Conservation (phyloP, 805 yeast genomes). For the Candida cerambycidarum region DNA sequence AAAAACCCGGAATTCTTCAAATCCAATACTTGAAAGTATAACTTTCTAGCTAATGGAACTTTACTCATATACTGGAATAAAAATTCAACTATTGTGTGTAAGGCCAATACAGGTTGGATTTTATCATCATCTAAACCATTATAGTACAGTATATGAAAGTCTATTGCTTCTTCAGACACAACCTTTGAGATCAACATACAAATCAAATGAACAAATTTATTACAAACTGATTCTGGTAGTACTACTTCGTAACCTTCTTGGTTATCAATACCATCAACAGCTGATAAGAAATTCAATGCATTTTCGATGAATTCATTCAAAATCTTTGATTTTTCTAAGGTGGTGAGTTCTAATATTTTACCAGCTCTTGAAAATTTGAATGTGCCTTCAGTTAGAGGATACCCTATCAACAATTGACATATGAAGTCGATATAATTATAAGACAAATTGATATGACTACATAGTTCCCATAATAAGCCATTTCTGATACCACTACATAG, state of each 20-base stretch:
- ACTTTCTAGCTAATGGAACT: conserved; percentile 11
- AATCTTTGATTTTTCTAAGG: conserved; percentile 63
- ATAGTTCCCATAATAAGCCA: conserved; percentile 63
- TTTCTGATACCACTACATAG: conserved; percentile 68
- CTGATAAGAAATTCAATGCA: conserved; percentile 32
- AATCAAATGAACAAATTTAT: conserved; percentile 50
- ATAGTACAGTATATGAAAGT: too few relatives aligned
- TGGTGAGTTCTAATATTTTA: conserved; percentile 45
- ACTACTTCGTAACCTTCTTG: conserved; percentile 29
- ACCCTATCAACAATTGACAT: conserved; percentile 59
- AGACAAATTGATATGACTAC: conserved; percentile 55
- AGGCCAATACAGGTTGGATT: too few relatives aligned
- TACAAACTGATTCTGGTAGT: conserved; percentile 32
- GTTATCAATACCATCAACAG: conserved; percentile 30
- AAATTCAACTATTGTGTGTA: conserved; percentile 8
- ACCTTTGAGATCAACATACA: conserved; percentile 54
- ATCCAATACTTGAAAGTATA: conserved; percentile 10
- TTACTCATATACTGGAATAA: conserved; percentile 13
- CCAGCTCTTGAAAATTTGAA: conserved; percentile 60
- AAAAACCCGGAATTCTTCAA: conserved; percentile 3
- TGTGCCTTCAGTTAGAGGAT: conserved; percentile 18
- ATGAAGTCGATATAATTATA: conserved; percentile 60
- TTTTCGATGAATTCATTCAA: conserved; percentile 69
- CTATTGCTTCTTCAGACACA: not conserved
- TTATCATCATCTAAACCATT: too few relatives aligned